Conservation (phyloP, 345 rosid species). For the Orychophragmus violaceus region DNA sequence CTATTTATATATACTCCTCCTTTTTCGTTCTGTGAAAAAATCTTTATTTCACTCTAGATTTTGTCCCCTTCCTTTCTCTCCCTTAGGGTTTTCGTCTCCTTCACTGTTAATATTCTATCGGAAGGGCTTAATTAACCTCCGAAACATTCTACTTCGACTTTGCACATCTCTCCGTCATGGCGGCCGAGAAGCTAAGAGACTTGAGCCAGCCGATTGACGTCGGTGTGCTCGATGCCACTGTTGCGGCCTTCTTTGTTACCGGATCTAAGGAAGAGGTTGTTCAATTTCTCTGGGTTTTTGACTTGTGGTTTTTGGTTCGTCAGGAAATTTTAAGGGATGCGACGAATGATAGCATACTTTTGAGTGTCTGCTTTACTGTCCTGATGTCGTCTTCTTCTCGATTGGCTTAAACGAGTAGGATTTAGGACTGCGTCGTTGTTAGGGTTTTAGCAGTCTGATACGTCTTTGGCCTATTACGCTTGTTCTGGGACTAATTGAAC, state of each 20-base stretch:
- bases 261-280: slow-evolving; percentile 99
- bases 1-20: not conserved
- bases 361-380: not conserved
- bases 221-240: slow-evolving; percentile 84
- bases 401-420: slow-evolving; percentile 7
- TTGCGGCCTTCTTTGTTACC: slow-evolving; percentile 99
- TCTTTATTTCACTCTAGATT: slow-evolving; percentile 32
- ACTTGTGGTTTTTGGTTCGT: not conserved
- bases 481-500: not conserved
- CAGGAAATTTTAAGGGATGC: not conserved
- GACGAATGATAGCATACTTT: not conserved
- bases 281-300: too few relatives aligned
- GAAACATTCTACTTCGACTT: not conserved
- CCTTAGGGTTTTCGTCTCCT: slow-evolving; percentile 48
- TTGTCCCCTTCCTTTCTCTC: slow-evolving; percentile 30
- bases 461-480: not conserved
- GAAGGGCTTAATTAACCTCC: not conserved
- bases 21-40: slow-evolving; percentile 9
- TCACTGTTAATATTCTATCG: slow-evolving; percentile 32
- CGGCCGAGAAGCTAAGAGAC: slow-evolving; percentile 94
- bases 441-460: slow-evolving; percentile 12
- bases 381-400: slow-evolving; percentile 2
- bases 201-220: slow-evolving; percentile 96
- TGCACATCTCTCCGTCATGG: slow-evolving; percentile 49
- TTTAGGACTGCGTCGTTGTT: not conserved